Evolutionary conservation across 78 protist species (phyloP).

Genomic region (Acrasis kona): DNA sequence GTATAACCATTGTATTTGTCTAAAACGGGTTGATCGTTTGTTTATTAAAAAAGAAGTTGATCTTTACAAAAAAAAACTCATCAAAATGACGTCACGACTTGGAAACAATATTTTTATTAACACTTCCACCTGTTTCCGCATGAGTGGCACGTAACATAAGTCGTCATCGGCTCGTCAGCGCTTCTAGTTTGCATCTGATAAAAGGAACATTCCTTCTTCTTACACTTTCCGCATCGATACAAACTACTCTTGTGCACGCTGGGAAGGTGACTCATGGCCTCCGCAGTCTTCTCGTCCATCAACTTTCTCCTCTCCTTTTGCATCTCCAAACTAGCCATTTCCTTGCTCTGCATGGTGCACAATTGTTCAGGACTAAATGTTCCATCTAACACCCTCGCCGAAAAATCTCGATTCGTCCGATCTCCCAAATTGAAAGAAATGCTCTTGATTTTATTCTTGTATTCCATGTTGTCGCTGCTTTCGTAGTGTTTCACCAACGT

Average conservation of each 20-base stretch:
- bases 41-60: too few relatives aligned
- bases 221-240: slow-evolving; percentile 69
- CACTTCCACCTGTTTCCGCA: slow-evolving; percentile 28
- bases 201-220: slow-evolving; percentile 50
- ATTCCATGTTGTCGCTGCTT: background rate
- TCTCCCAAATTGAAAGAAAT: background rate
- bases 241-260: slow-evolving; percentile 29
- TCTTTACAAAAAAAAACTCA: too few relatives aligned
- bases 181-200: slow-evolving; percentile 71
- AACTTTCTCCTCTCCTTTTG: background rate
- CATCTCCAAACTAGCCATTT: background rate
- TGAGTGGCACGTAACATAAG: slow-evolving; percentile 50
- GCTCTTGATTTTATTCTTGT: background rate
- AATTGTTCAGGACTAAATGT: background rate
- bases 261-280: background rate
- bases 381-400: background rate
- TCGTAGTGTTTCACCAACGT: background rate
- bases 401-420: background rate
- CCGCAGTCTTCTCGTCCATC: background rate
- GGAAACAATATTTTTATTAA: background rate
- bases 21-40: too few relatives aligned
- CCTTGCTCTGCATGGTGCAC: background rate
- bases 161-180: slow-evolving; percentile 81
- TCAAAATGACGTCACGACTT: too few relatives aligned
- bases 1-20: slow-evolving; percentile 29